Evolutionary conservation across 345 rosid genomes (phyloP).

Genomic region (Brassica napus): Da-Ae NC_063448.1:8130001-8130500

Average conservation of each 20-base stretch:
- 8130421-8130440: neutral
- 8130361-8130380: conserved; percentile 43
- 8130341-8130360: conserved; percentile 61
- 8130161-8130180: conserved; percentile 14
- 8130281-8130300: conserved; percentile 79
- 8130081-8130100: conserved; percentile 57
- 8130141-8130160: conserved; percentile 54
- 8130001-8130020: neutral
- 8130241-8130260: conserved; percentile 52
- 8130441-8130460: neutral
- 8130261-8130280: conserved; percentile 65
- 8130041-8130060: conserved; percentile 40
- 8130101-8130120: conserved; percentile 88
- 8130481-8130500: neutral
- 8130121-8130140: conserved; percentile 77
- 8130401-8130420: neutral
- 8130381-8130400: neutral
- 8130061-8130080: conserved; percentile 48
- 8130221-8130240: neutral
- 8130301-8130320: conserved; percentile 69
- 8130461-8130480: neutral
- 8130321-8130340: conserved; percentile 69
- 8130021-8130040: conserved; percentile 24
- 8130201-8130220: neutral
- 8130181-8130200: neutral